Evolutionary conservation across 805 yeast genomes (phyloP).

Genomic region (Debaryomyces hansenii): DNA sequence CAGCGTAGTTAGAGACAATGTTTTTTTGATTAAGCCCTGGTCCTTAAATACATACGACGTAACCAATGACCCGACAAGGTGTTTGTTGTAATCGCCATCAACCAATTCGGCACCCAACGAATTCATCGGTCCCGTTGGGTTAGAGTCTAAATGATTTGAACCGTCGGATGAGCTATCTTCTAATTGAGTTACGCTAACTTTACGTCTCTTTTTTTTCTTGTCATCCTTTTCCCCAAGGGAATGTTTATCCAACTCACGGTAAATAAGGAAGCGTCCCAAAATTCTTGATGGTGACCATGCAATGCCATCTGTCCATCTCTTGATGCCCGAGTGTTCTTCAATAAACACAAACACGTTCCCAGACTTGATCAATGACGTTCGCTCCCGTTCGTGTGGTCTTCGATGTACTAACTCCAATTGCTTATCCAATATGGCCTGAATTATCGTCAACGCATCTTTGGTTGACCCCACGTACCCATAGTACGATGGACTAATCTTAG

Average conservation of each 20-base stretch:
- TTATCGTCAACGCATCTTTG: slow-evolving; percentile 75
- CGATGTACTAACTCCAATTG: slow-evolving; percentile 63
- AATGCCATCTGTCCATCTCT: slow-evolving; percentile 96
- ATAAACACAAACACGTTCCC: slow-evolving; percentile 85
- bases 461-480: slow-evolving; percentile 79
- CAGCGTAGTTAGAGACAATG: slow-evolving; percentile 63
- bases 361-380: slow-evolving; percentile 61
- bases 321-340: slow-evolving; percentile 79
- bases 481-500: slow-evolving; percentile 53
- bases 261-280: slow-evolving; percentile 79
- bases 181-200: slow-evolving; percentile 10
- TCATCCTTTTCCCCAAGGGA: slow-evolving; percentile 45
- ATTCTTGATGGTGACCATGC: slow-evolving; percentile 93
- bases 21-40: slow-evolving; percentile 78
- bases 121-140: background rate
- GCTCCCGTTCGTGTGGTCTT: slow-evolving; percentile 80
- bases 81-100: slow-evolving; percentile 11
- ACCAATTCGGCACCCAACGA: slow-evolving; percentile 1
- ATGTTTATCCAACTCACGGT: slow-evolving; percentile 58
- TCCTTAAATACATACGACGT: slow-evolving; percentile 57
- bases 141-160: background rate
- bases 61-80: slow-evolving; percentile 40
- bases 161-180: background rate
- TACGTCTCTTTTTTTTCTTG: slow-evolving; percentile 38
- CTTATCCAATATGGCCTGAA: slow-evolving; percentile 75